Percentiles rank a stretch among this genome's conserved stretches.
Conservation (phyloP, 306 rosid species). For the Aeschynomene evenia region DNA sequence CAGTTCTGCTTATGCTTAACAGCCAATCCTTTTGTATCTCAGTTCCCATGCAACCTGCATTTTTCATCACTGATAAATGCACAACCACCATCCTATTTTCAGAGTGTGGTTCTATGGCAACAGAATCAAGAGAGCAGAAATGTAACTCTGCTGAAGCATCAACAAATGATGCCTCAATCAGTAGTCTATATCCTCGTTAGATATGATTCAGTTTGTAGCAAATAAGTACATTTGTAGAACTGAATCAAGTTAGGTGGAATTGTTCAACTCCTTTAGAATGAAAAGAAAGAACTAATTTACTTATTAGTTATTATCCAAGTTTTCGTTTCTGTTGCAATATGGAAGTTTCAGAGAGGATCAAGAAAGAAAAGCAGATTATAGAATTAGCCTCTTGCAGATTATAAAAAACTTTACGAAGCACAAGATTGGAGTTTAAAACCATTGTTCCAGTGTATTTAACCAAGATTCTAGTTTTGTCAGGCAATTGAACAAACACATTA, state of each 20-base stretch:
- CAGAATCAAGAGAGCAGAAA: neutral
- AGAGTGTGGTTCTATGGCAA: neutral
- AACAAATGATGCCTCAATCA: slow-evolving; percentile 25
- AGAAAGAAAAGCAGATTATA: no score
- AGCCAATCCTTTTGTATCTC: slow-evolving; percentile 16
- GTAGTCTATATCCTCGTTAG: slow-evolving; percentile 29
- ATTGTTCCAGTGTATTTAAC: no score
- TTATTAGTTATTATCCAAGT: no score
- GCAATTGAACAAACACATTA: no score
- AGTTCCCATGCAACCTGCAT: slow-evolving; percentile 30
- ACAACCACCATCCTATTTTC: slow-evolving; percentile 1
- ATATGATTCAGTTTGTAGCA: slow-evolving; percentile 5
- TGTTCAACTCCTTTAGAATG: neutral
- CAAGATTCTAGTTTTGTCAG: no score
- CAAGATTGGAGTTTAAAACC: no score
- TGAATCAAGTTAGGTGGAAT: neutral
- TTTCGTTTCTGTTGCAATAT: no score
- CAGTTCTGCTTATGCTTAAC: slow-evolving; percentile 31
- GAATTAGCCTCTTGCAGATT: no score
- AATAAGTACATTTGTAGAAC: neutral
- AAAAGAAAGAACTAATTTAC: neutral
- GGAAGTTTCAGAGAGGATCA: no score
- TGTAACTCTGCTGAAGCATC: neutral
- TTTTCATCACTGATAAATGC: neutral
- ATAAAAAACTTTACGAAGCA: no score